phyloP scores from a whole-genome alignment of 2,329 filamentous ascomycete genomes.

The Ascochyta clinopodiicola region DNA sequence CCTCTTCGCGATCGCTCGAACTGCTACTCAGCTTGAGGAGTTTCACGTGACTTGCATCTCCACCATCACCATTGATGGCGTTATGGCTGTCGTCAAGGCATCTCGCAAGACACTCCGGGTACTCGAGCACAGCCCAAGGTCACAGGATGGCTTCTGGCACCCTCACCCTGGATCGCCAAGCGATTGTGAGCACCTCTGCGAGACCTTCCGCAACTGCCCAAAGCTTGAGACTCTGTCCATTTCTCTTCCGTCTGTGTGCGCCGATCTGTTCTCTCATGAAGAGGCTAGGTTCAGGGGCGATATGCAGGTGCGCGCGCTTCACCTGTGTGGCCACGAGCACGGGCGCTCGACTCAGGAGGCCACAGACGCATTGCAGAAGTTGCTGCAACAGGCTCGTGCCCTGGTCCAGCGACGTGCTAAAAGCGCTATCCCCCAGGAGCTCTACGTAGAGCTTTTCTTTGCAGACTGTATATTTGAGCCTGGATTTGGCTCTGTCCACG shows the following conservation, averaged over 20 bases:
- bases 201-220: constrained; percentile 55
- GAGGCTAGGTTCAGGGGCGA: constrained; percentile 56
- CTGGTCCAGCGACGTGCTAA: constrained; percentile 50
- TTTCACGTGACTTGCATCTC: constrained; percentile 62
- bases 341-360: constrained; percentile 45
- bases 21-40: constrained; percentile 59
- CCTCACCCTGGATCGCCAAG: constrained; percentile 55
- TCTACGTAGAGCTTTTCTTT: constrained; percentile 59
- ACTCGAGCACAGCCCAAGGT: constrained; percentile 61
- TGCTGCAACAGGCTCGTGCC: constrained; percentile 51
- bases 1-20: constrained; percentile 57
- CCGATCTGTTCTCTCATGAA: constrained; percentile 54
- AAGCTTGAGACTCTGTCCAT: constrained; percentile 57
- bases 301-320: constrained; percentile 57
- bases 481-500: constrained; percentile 54
- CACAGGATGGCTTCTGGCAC: constrained; percentile 60
- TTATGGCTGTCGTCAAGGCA: constrained; percentile 60
- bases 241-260: constrained; percentile 57
- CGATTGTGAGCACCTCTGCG: constrained; percentile 57
- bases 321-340: constrained; percentile 53
- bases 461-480: constrained; percentile 60
- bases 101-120: constrained; percentile 57
- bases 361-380: constrained; percentile 46
- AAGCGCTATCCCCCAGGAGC: constrained; percentile 45
- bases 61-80: constrained; percentile 59